Evolutionary conservation across 1,284 basidiomycete genomes (phyloP).

Genomic region (Agaricales sp.): DNA sequence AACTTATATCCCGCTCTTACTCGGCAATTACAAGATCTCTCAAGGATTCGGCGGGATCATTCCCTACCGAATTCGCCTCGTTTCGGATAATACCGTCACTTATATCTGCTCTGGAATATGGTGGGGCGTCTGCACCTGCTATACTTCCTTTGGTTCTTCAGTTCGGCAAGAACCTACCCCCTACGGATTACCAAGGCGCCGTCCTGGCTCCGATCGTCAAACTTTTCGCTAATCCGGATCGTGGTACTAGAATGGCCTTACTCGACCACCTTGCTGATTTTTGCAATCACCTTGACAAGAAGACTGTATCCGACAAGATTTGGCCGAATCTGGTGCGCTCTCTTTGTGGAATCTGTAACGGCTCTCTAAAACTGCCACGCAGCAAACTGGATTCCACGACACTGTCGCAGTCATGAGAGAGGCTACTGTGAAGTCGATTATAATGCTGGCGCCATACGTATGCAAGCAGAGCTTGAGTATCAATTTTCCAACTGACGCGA

Average conservation of each 20-base stretch:
- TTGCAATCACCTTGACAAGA: conserved; percentile 80
- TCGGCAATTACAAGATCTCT: conserved; percentile 40
- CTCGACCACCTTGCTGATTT: conserved; percentile 83
- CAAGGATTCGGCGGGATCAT: conserved; percentile 69
- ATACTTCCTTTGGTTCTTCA: conserved; percentile 79
- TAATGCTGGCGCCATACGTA: conserved; percentile 79
- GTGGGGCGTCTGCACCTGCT: conserved; percentile 68
- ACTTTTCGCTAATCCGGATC: conserved; percentile 80
- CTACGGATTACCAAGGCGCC: conserved; percentile 60
- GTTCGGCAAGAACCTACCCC: conserved; percentile 64
- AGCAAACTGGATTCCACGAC: conserved; percentile 94
- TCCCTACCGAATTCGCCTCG: conserved; percentile 83
- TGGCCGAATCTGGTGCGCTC: conserved; percentile 82
- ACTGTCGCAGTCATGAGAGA: conserved; percentile 91
- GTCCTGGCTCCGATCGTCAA: conserved; percentile 76
- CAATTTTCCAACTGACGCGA: neutral
- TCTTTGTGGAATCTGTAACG: neutral
- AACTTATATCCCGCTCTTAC: conserved; percentile 2
- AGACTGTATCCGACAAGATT: conserved; percentile 77
- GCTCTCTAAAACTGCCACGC: conserved; percentile 2
- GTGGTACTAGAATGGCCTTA: conserved; percentile 89
- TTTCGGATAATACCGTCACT: conserved; percentile 85
- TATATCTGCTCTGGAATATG: conserved; percentile 75
- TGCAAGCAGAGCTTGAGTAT: neutral
- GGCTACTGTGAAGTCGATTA: conserved; percentile 86